These are phyloP conservation scores for Globisporangium spiculum DNA, from an alignment of 352 stramenopile species.

Conservation along the genomic window DNA sequence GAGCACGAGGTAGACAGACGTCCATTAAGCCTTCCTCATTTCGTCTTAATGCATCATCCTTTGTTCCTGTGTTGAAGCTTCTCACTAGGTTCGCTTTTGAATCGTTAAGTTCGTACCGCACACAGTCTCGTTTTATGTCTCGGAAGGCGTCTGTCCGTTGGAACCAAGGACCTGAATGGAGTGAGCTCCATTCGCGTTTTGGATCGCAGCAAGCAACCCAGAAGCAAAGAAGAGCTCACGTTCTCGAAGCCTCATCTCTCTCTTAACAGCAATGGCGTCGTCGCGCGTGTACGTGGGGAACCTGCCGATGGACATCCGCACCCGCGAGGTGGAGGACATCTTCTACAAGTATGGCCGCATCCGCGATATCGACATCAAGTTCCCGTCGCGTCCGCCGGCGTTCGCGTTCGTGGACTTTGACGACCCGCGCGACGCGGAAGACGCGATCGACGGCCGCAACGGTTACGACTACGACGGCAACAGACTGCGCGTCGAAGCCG, in stretches of 20 bases:
- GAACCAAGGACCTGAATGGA: not conserved
- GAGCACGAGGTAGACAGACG: constrained; percentile 1
- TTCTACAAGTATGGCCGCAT: constrained; percentile 77
- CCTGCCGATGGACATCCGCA: constrained; percentile 69
- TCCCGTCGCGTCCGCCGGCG: constrained; percentile 49
- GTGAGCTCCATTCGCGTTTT: constrained; percentile 4
- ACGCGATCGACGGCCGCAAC: constrained; percentile 51
- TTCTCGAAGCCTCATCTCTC: not conserved
- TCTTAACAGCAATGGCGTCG: constrained; percentile 25
- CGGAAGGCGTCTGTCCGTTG: constrained; percentile 6
- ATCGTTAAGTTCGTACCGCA: not conserved
- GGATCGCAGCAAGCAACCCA: constrained; percentile 7
- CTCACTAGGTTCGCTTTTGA: not conserved
- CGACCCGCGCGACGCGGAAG: constrained; percentile 59
- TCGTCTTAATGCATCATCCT: not conserved
- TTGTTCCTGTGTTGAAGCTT: not conserved
- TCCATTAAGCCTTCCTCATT: not conserved
- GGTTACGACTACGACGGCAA: constrained; percentile 60
- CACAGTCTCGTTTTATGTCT: not conserved
- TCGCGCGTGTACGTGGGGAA: constrained; percentile 70
- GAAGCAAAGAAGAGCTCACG: not conserved
- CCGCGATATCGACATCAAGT: constrained; percentile 66
- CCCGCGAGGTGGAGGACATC: constrained; percentile 69
- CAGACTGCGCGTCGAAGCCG: constrained; percentile 53
- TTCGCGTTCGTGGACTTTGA: constrained; percentile 82